A percentile compares a stretch with the other conserved stretches of the same genome.
Conservation (phyloP, 176 grass and related monocot genomes). For the maize (Zea mays) region DNA sequence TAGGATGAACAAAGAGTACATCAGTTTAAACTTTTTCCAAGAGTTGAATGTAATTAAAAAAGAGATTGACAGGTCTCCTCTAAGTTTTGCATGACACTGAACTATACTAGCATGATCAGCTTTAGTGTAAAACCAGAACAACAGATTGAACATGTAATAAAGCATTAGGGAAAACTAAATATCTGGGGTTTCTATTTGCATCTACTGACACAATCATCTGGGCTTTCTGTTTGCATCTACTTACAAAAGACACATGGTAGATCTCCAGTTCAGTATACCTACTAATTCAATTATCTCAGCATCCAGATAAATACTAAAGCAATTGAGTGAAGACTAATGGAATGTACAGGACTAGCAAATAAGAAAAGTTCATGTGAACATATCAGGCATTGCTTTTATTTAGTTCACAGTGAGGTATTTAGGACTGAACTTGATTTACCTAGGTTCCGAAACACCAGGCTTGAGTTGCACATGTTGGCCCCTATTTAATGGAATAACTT, state of each 20-base stretch:
- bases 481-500: conserved; percentile 96
- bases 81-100: conserved; percentile 28
- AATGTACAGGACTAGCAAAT: not conserved
- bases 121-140: not conserved
- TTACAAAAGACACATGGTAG: not conserved
- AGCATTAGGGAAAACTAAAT: conserved; percentile 5
- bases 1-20: conserved; percentile 18
- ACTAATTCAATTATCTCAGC: conserved; percentile 12
- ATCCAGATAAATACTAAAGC: conserved; percentile 23
- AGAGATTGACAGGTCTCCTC: not conserved
- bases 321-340: not conserved
- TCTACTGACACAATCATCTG: not conserved
- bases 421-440: conserved; percentile 53
- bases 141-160: conserved; percentile 10
- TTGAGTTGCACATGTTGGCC: conserved; percentile 98
- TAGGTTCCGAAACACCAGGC: conserved; percentile 74
- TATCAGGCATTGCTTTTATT: conserved; percentile 26
- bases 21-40: conserved; percentile 28
- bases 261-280: conserved; percentile 5
- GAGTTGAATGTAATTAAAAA: conserved; percentile 20
- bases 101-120: conserved; percentile 15
- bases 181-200: conserved; percentile 12
- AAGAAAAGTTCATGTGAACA: not conserved
- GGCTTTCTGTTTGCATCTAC: not conserved
- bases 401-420: conserved; percentile 32